phyloP scores from a whole-genome alignment of 2,329 filamentous ascomycete genomes.

The Aspergillus sergii region DNA sequence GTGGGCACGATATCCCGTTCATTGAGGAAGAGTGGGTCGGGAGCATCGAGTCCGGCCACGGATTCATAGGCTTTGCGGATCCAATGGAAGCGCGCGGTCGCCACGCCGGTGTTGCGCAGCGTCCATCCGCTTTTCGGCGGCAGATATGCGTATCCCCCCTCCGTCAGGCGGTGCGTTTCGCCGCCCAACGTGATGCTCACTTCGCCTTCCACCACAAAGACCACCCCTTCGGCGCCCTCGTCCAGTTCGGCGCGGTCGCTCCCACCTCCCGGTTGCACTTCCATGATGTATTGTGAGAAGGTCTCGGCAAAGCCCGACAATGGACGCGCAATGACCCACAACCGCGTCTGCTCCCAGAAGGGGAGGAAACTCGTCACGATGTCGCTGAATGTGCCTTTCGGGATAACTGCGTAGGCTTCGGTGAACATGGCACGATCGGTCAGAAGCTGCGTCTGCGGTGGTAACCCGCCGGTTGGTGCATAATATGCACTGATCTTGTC shows the following conservation, averaged over 20 bases:
- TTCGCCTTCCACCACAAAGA: slow-evolving; percentile 28
- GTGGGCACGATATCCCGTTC: slow-evolving; percentile 27
- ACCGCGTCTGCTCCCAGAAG: slow-evolving; percentile 29
- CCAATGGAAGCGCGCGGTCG: slow-evolving; percentile 29
- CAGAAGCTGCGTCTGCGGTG: slow-evolving; percentile 26
- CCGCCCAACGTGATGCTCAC: slow-evolving; percentile 21
- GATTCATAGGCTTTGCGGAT: slow-evolving; percentile 27
- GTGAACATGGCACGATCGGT: slow-evolving; percentile 32
- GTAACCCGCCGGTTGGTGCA: slow-evolving; percentile 27
- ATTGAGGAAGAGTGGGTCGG: slow-evolving; percentile 27
- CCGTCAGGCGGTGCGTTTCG: slow-evolving; percentile 22
- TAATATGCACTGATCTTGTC: slow-evolving; percentile 33
- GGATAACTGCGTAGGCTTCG: slow-evolving; percentile 27
- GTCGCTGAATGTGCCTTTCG: slow-evolving; percentile 27
- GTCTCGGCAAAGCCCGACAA: slow-evolving; percentile 29
- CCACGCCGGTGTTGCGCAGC: slow-evolving; percentile 20
- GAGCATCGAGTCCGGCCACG: slow-evolving; percentile 24
- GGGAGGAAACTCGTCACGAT: slow-evolving; percentile 30
- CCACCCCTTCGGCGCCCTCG: slow-evolving; percentile 21
- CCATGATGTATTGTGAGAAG: slow-evolving; percentile 32
- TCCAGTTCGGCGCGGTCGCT: slow-evolving; percentile 27
- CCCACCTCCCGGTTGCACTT: slow-evolving; percentile 26
- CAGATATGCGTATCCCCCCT: slow-evolving; percentile 28
- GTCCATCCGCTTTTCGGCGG: slow-evolving; percentile 29
- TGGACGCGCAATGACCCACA: slow-evolving; percentile 29